Evolutionary conservation across 768 basidiomycete genomes (phyloP).

Genomic region (Leccinellum rugosiceps): DNA sequence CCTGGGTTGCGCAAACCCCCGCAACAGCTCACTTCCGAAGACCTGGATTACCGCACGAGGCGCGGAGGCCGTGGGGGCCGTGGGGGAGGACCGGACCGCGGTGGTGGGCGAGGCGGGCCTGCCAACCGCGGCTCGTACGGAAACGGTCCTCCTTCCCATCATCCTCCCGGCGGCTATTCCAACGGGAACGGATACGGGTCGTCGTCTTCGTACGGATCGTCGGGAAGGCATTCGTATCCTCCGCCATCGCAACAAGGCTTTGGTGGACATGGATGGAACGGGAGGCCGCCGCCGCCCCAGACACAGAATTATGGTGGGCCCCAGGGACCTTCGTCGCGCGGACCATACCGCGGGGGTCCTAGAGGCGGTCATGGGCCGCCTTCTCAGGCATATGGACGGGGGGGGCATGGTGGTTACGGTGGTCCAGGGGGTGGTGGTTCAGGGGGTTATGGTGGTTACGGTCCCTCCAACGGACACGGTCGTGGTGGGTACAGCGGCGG

Average conservation of each 20-base stretch:
- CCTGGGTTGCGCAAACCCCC: constrained; percentile 62
- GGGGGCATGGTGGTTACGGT: constrained; percentile 21
- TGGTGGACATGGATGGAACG: constrained; percentile 32
- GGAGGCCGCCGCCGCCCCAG: constrained; percentile 29
- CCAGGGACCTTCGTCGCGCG: constrained; percentile 21
- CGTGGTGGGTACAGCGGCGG: constrained; percentile 42
- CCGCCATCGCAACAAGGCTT: constrained; percentile 25
- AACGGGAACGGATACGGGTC: constrained; percentile 18
- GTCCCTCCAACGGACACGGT: constrained; percentile 24
- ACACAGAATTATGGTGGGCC: constrained; percentile 33
- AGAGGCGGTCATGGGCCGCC: constrained; percentile 27
- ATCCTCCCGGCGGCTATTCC: constrained; percentile 2
- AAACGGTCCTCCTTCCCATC: constrained; percentile 3
- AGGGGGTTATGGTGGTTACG: constrained; percentile 33
- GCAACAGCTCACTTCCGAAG: constrained; percentile 60
- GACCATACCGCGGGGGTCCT: constrained; percentile 23
- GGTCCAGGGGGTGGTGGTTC: not conserved
- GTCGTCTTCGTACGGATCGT: constrained; percentile 17
- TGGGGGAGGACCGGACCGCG: constrained; percentile 37
- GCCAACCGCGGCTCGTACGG: constrained; percentile 22
- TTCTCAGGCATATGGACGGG: constrained; percentile 23
- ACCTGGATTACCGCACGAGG: constrained; percentile 65
- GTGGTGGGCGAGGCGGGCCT: constrained; percentile 33
- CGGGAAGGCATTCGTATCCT: constrained; percentile 19
- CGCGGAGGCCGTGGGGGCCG: constrained; percentile 49